Evolutionary conservation across 164 flowering plant genomes (phyloP), one percentile per base, ranked within the genome.

Genomic region (Vitis amurensis): DNA sequence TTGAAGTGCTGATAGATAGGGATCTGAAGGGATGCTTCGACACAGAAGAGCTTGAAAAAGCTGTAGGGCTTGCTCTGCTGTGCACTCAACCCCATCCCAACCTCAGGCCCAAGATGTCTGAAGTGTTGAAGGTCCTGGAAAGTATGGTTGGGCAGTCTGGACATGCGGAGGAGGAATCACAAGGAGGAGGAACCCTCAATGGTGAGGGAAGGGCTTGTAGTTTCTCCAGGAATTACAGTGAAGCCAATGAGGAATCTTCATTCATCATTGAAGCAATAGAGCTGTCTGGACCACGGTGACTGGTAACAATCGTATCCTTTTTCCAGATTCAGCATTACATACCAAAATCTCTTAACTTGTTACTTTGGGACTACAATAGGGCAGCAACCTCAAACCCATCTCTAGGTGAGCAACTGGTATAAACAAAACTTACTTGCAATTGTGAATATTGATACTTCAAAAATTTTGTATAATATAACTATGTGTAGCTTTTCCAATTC

Each of bases 251-350:
- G 51, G 95, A 87, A 37, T 84, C 86, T 69, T 94, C 97, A 1
- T 90, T 90, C 74, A 74, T 83, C 61, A 81, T 94, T 51, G 99
- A 94, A 82, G 89, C 98, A n/a, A 92, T 94, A 69, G 97, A 94
- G 85, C 89, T 94, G 16, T 94, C 98, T 14, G 99, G 99, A 67
- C 99, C 98, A 9, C 78, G 99, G 63, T 94, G 80, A 90, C 66
- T 30, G 17, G 29, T 4, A 17, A 31, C 51, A 19, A 37, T 19
- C 8, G 9, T 27, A 1, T 37, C 10, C 11, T 11, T 27, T 37
- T 59, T 50, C 63, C 23, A 48, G 44, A 55, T 70, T 50, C 44
- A 72, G 50, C 50, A 65, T 61, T 75, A 61, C 44, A 37, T 37
- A 3, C 44, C 44, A 37, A 37, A 37, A 37, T 37, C 44, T 37